Percentiles rank a stretch among this genome's conserved stretches.
Conservation (phyloP, 805 yeast genomes). For the Saturnispora sekii region DNA sequence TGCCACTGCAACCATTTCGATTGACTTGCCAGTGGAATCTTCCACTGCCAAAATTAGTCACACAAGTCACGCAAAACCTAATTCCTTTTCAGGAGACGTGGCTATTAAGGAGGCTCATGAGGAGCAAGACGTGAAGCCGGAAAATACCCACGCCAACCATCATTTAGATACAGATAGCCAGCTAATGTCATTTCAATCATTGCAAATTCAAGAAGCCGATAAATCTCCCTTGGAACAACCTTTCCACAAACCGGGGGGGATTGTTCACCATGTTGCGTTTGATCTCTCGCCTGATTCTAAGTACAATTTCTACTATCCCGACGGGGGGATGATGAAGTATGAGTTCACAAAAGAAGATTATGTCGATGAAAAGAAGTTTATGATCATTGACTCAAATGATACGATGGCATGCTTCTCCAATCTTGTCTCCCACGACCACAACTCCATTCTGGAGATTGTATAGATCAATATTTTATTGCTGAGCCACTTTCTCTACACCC, state of each 20-base stretch:
- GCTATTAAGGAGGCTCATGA: too few species aligned
- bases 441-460: constrained; percentile 1
- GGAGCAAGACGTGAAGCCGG: too few species aligned
- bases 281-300: not conserved
- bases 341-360: constrained; percentile 12
- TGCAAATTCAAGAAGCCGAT: not conserved
- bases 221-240: not conserved
- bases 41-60: too few species aligned
- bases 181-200: constrained; percentile 1
- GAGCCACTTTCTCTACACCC: not conserved
- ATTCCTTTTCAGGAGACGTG: too few species aligned
- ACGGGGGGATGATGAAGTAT: constrained; percentile 13
- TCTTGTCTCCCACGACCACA: constrained; percentile 5
- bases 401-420: constrained; percentile 3
- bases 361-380: constrained; percentile 10
- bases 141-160: too few species aligned
- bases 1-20: too few species aligned
- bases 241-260: too few species aligned
- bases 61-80: too few species aligned
- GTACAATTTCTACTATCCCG: constrained; percentile 12
- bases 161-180: not conserved
- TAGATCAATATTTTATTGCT: not conserved
- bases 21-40: too few species aligned
- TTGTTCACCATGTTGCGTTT: too few species aligned
- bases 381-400: constrained; percentile 18